Evolutionary conservation across 176 grass and related monocot species (phyloP).

Genomic region (Hyparrhenia diplandra): DNA sequence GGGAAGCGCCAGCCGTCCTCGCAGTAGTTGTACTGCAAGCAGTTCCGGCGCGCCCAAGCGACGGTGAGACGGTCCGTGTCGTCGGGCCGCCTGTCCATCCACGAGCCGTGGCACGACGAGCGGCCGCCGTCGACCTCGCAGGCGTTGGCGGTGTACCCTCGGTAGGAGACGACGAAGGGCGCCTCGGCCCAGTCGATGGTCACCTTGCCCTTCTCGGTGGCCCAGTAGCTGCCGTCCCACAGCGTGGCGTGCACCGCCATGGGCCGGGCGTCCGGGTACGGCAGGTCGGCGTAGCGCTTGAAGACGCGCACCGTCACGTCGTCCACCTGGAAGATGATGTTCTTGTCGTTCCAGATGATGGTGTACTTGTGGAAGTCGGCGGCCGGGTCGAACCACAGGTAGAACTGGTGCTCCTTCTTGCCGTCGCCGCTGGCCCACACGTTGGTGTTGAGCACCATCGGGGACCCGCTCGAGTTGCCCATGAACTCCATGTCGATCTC

Average conservation of each 20-base stretch:
- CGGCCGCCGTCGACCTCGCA: not conserved
- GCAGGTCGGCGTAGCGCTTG: constrained; percentile 39
- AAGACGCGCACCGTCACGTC: not conserved
- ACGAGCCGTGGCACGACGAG: not conserved
- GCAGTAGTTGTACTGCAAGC: constrained; percentile 22
- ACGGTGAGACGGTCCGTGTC: not conserved
- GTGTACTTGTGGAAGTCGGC: constrained; percentile 45
- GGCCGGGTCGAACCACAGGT: constrained; percentile 44
- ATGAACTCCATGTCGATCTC: no score
- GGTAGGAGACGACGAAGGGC: constrained; percentile 45
- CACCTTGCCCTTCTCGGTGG: constrained; percentile 29
- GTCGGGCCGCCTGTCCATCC: constrained; percentile 2
- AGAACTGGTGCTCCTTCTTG: no score
- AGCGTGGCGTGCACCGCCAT: constrained; percentile 55
- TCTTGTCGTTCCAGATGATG: constrained; percentile 12
- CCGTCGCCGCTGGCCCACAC: no score
- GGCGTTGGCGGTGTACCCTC: constrained; percentile 25
- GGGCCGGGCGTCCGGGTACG: constrained; percentile 28
- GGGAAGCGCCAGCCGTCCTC: constrained; percentile 1
- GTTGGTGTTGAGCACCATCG: no score
- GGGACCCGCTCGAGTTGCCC: no score
- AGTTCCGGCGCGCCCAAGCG: not conserved
- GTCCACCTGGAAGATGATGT: constrained; percentile 43
- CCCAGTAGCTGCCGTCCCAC: constrained; percentile 59
- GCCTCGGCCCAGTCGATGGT: constrained; percentile 33